These are phyloP conservation scores for Diaporthe aspalathi DNA, from an alignment of 2,329 filamentous ascomycete genomes.

Conservation along the genomic window DNA sequence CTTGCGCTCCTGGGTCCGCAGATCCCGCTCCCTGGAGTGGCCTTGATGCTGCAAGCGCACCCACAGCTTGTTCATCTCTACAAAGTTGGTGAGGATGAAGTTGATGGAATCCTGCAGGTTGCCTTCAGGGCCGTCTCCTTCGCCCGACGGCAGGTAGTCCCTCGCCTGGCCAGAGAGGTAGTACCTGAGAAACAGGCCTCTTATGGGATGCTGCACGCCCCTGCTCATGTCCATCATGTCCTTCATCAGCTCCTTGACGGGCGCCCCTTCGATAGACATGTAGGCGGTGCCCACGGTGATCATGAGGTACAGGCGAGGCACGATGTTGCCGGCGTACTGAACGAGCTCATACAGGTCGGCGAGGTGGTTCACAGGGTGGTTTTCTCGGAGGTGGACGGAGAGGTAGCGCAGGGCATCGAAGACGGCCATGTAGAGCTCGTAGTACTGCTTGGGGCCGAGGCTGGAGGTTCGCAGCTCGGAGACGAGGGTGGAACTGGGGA, in stretches of 20 bases:
- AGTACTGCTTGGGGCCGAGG: conserved; percentile 99
- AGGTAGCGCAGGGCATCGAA: conserved; percentile 98
- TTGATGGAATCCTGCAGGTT: conserved; percentile 98
- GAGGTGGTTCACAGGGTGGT: conserved; percentile 96
- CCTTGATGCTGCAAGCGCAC: conserved; percentile 97
- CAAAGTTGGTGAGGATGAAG: conserved; percentile 98
- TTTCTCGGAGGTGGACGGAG: conserved; percentile 95
- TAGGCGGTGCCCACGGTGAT: conserved; percentile 99
- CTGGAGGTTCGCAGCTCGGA: conserved; percentile 98
- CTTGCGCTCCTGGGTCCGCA: conserved; percentile 92
- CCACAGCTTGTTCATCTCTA: conserved; percentile 99
- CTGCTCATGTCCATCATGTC: conserved; percentile 99
- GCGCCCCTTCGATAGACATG: conserved; percentile 98
- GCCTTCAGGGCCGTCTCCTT: conserved; percentile 90
- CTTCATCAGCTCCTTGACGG: conserved; percentile 99
- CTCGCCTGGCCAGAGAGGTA: conserved; percentile 95
- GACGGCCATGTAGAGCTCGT: conserved; percentile 99
- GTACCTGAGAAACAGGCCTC: conserved; percentile 94
- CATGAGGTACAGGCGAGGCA: conserved; percentile 97
- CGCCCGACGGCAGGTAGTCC: conserved; percentile 84
- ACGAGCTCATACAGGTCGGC: conserved; percentile 98
- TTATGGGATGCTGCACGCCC: conserved; percentile 95
- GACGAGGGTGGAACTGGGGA: conserved; percentile 87
- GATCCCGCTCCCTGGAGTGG: conserved; percentile 92
- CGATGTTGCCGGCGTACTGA: conserved; percentile 97